phyloP scores from a whole-genome alignment of 768 basidiomycete species.

The Lactifluus echinatus region DNA sequence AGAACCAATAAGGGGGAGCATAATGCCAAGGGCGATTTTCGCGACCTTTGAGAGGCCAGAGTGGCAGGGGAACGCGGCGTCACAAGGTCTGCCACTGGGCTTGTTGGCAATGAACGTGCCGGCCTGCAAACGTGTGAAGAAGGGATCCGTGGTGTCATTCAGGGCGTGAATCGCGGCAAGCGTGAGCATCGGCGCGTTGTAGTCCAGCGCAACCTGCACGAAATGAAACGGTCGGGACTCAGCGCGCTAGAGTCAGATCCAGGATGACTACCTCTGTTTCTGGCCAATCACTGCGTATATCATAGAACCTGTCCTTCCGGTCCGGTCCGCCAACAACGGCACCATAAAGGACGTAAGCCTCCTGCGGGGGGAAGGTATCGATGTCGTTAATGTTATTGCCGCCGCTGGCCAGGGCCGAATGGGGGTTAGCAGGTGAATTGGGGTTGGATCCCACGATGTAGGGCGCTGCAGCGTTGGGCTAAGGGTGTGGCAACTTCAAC shows the following conservation, averaged over 20 bases:
- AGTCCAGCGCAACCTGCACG: conserved; percentile 67
- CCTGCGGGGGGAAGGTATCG: conserved; percentile 60
- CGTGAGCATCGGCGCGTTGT: conserved; percentile 84
- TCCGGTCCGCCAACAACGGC: conserved; percentile 86
- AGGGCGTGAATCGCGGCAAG: conserved; percentile 72
- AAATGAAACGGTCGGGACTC: not conserved
- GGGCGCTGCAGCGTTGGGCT: conserved; percentile 39
- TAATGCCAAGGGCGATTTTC: conserved; percentile 62
- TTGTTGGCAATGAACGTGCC: conserved; percentile 55
- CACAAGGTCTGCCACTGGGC: conserved; percentile 71
- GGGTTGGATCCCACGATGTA: conserved; percentile 88
- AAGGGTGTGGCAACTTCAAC: not conserved
- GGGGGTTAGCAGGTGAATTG: conserved; percentile 85
- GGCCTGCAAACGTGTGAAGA: conserved; percentile 59
- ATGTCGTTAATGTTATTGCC: conserved; percentile 62
- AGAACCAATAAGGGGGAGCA: conserved; percentile 54
- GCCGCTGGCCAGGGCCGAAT: conserved; percentile 83
- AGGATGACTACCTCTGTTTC: conserved; percentile 58
- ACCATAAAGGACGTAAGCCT: conserved; percentile 77
- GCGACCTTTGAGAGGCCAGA: conserved; percentile 48
- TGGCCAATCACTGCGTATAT: conserved; percentile 85
- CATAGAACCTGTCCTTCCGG: conserved; percentile 64
- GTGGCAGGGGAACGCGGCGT: conserved; percentile 49
- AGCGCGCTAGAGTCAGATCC: not conserved
- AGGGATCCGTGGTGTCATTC: conserved; percentile 63